Evolutionary conservation across 768 basidiomycete genomes (phyloP).

Genomic region (Leucocoprinus birnbaumii): DNA sequence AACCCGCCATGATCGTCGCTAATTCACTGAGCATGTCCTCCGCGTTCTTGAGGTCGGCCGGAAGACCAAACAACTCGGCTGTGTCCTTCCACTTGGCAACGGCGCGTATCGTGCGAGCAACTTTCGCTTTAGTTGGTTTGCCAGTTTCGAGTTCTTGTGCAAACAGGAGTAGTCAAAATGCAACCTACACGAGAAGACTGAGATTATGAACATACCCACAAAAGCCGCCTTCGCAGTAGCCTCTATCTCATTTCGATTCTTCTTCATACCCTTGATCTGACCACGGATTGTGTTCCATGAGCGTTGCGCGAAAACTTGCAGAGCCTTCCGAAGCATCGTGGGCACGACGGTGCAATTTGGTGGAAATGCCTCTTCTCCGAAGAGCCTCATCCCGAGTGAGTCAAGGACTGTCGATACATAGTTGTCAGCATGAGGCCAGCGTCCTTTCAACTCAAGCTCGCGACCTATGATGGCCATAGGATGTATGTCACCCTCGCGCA

Average conservation of each 20-base stretch:
- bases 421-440: background rate
- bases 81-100: conserved; percentile 6
- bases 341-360: background rate
- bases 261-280: background rate
- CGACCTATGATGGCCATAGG: conserved; percentile 9
- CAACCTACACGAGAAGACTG: background rate
- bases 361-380: conserved; percentile 4
- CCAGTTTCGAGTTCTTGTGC: background rate
- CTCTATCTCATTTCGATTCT: background rate
- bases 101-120: background rate
- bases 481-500: conserved; percentile 14
- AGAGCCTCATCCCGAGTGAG: conserved; percentile 2
- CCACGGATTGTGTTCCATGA: conserved; percentile 1
- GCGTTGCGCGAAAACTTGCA: background rate
- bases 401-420: background rate
- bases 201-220: background rate
- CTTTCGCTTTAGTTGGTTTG: background rate
- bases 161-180: no score
- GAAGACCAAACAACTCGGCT: background rate
- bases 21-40: background rate
- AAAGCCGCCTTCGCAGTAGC: background rate
- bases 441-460: background rate
- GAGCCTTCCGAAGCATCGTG: background rate
- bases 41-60: background rate
- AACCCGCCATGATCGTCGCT: no score